A percentile compares a stretch with the other conserved stretches of the same genome.
These are phyloP conservation scores for Heracleum sosnowskyi DNA, from an alignment of 129 eudicot species.

Conservation along the genomic window DNA sequence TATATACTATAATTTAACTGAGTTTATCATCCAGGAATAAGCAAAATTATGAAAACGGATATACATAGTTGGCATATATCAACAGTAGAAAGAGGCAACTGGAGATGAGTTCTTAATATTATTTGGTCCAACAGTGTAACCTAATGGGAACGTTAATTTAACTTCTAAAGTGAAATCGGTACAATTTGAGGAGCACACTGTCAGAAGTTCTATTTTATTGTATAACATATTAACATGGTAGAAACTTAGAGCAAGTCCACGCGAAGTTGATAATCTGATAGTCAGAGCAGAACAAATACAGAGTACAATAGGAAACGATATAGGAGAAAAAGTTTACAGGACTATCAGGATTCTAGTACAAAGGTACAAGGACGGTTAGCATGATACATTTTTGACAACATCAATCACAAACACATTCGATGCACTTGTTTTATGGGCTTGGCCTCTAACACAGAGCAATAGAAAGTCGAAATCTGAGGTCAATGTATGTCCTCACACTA, in stretches of 20 bases:
- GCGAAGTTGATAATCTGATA: not conserved
- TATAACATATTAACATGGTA: not conserved
- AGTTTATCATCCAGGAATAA: not conserved
- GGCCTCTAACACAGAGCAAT: not conserved
- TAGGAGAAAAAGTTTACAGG: not conserved
- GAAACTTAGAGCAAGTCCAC: not conserved
- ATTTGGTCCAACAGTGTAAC: not conserved
- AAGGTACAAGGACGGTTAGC: not conserved
- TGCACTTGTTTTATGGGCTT: not conserved
- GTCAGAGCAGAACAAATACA: not conserved
- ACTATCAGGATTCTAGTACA: not conserved
- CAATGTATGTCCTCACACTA: not conserved
- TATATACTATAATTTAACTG: not conserved
- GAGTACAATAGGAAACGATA: not conserved
- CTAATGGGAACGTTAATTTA: not conserved
- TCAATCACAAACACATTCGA: not conserved
- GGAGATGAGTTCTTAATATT: too few species aligned
- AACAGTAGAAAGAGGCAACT: not conserved
- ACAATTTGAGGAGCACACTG: not conserved
- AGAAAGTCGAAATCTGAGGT: not conserved
- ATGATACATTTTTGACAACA: not conserved
- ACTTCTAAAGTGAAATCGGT: not conserved
- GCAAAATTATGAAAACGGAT: not conserved
- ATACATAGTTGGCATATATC: not conserved
- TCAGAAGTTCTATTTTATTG: not conserved